Conservation (phyloP, 139 green algal genomes). For the Monoraphidium neglectum region DNA sequence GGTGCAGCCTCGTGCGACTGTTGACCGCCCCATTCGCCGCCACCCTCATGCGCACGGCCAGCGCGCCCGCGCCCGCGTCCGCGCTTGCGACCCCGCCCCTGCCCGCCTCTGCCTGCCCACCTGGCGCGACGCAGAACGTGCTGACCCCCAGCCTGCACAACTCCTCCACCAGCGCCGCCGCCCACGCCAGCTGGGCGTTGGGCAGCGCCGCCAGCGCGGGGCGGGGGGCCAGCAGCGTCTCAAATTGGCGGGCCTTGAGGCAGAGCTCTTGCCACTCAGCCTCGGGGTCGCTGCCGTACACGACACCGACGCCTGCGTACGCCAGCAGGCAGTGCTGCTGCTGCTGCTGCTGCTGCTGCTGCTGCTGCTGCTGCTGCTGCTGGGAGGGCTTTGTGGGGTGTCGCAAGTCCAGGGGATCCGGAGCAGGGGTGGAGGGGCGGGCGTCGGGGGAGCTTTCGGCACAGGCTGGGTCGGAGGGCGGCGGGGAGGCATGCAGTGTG, state of each 20-base stretch:
- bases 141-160: conserved; percentile 78
- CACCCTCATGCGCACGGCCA: too few relatives aligned
- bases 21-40: too few relatives aligned
- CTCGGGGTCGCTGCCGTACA: conserved; percentile 73
- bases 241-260: conserved; percentile 82
- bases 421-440: not conserved
- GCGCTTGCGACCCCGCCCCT: too few relatives aligned
- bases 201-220: conserved; percentile 29
- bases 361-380: too few relatives aligned
- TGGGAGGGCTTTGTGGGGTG: too few relatives aligned
- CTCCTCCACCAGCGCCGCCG: conserved; percentile 86
- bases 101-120: too few relatives aligned
- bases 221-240: not conserved
- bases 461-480: too few relatives aligned
- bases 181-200: conserved; percentile 82
- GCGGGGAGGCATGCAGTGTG: too few relatives aligned
- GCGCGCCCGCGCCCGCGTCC: too few relatives aligned
- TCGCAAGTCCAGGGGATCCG: too few relatives aligned
- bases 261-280: conserved; percentile 96
- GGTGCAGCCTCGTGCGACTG: too few relatives aligned
- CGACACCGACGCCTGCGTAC: conserved; percentile 96
- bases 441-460: too few relatives aligned
- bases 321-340: conserved; percentile 51
- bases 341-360: not conserved
- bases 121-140: conserved; percentile 94